These are phyloP conservation scores for Cymbopogon flexuosus DNA, from an alignment of 202 grass and related monocot species.

Conservation along the genomic window DNA sequence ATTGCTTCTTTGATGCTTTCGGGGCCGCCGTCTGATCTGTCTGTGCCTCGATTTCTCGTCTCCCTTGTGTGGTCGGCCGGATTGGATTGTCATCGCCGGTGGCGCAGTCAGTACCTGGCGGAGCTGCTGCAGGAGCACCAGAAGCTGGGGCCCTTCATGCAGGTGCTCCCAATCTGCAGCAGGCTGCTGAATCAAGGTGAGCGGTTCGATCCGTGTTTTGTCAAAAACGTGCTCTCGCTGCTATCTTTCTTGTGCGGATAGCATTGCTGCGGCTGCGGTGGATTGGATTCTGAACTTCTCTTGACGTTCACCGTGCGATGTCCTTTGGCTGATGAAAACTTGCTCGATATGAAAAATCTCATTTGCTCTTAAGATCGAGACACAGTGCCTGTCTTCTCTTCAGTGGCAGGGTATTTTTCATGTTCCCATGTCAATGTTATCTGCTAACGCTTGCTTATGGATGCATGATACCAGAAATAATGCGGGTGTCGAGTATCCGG, in stretches of 20 bases:
- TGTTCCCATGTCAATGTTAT: constrained; percentile 16
- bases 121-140: constrained; percentile 83
- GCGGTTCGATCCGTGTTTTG: constrained; percentile 2
- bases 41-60: constrained; percentile 18
- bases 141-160: constrained; percentile 87
- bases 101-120: constrained; percentile 79
- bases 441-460: constrained; percentile 35
- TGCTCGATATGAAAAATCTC: constrained; percentile 4
- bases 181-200: constrained; percentile 78
- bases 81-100: constrained; percentile 36
- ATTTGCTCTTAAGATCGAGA: constrained; percentile 7
- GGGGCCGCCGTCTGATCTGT: constrained; percentile 34
- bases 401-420: constrained; percentile 16
- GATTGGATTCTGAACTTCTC: constrained; percentile 3
- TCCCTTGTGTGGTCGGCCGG: constrained; percentile 1
- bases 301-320: background rate
- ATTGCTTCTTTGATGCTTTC: constrained; percentile 15
- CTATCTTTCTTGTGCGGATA: background rate
- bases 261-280: constrained; percentile 26
- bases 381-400: background rate
- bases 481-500: constrained; percentile 64
- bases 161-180: constrained; percentile 92
- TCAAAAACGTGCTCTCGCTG: background rate
- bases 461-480: constrained; percentile 60
- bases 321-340: constrained; percentile 4